Percentiles rank a stretch among this genome's conserved stretches.
These are phyloP conservation scores for Fusarium sp. DNA, from an alignment of 2,329 filamentous ascomycete genomes.

Conservation along the genomic window DNA sequence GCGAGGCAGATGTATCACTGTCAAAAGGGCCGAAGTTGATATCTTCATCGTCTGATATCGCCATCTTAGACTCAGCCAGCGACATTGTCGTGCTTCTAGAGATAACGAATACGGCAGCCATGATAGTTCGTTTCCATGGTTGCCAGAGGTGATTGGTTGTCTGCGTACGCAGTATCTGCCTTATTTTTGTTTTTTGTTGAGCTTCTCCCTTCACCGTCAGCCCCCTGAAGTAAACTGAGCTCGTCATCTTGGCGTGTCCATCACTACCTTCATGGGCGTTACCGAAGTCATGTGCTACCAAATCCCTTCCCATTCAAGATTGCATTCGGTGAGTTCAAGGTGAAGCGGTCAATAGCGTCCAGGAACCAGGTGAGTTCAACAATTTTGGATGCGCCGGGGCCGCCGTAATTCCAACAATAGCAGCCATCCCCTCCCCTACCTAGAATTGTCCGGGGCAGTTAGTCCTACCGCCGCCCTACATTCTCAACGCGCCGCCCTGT, in stretches of 20 bases:
- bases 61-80: not conserved
- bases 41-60: conserved; percentile 3
- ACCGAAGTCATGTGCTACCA: not conserved
- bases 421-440: conserved; percentile 13
- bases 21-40: not conserved
- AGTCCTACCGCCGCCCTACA: not conserved
- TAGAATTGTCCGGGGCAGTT: not conserved
- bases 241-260: conserved; percentile 1
- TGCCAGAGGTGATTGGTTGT: conserved; percentile 21
- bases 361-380: conserved; percentile 36
- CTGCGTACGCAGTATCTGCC: not conserved
- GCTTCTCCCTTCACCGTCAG: conserved; percentile 10
- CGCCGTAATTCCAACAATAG: conserved; percentile 40
- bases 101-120: conserved; percentile 8
- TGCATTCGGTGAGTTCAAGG: conserved; percentile 36
- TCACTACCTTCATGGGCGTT: not conserved
- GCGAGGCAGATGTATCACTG: not conserved
- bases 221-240: conserved; percentile 22
- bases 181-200: conserved; percentile 32
- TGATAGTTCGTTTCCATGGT: not conserved
- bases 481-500: conserved; percentile 11
- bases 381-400: conserved; percentile 22
- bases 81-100: conserved; percentile 8
- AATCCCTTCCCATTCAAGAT: conserved; percentile 15
- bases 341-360: conserved; percentile 22